A percentile compares a stretch with the other conserved stretches of the same genome.
These are phyloP conservation scores for Phytophthora megakarya DNA, from an alignment of 352 stramenopile genomes.

Conservation along the genomic window DNA sequence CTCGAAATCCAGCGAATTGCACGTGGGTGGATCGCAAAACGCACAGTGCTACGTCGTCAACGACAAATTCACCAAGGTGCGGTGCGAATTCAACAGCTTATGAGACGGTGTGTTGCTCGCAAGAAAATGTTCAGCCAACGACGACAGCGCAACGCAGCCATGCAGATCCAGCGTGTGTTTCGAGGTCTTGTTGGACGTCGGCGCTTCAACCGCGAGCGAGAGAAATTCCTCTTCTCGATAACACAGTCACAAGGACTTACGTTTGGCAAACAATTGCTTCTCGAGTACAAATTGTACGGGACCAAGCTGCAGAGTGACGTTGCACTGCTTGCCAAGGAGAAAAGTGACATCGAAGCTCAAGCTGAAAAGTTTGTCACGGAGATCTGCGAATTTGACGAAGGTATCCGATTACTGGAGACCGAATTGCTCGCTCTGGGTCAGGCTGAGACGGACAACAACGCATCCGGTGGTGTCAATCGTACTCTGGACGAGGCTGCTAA, in stretches of 20 bases:
- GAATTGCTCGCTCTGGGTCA: constrained; percentile 94
- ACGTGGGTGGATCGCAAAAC: constrained; percentile 76
- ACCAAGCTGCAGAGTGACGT: constrained; percentile 95
- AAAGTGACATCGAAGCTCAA: constrained; percentile 86
- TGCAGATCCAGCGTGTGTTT: constrained; percentile 89
- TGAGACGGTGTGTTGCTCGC: constrained; percentile 67
- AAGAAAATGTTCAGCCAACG: constrained; percentile 56
- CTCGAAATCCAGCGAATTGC: constrained; percentile 88
- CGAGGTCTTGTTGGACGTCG: constrained; percentile 86
- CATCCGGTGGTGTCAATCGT: constrained; percentile 21
- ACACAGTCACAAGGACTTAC: constrained; percentile 94
- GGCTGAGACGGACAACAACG: constrained; percentile 88
- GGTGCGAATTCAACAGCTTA: constrained; percentile 79
- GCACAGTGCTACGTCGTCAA: constrained; percentile 59
- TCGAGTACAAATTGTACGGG: constrained; percentile 95
- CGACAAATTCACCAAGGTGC: constrained; percentile 58
- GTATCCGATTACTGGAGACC: constrained; percentile 87
- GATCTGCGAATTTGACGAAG: constrained; percentile 95
- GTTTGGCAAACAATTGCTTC: constrained; percentile 94
- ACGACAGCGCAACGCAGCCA: constrained; percentile 58
- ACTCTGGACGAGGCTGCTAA: constrained; percentile 87
- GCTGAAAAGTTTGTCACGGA: constrained; percentile 91
- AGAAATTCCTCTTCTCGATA: constrained; percentile 95
- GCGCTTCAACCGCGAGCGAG: constrained; percentile 82
- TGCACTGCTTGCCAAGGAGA: constrained; percentile 89